Conservation (phyloP, 1,284 basidiomycete species). For the Puccinia polysora region DNA sequence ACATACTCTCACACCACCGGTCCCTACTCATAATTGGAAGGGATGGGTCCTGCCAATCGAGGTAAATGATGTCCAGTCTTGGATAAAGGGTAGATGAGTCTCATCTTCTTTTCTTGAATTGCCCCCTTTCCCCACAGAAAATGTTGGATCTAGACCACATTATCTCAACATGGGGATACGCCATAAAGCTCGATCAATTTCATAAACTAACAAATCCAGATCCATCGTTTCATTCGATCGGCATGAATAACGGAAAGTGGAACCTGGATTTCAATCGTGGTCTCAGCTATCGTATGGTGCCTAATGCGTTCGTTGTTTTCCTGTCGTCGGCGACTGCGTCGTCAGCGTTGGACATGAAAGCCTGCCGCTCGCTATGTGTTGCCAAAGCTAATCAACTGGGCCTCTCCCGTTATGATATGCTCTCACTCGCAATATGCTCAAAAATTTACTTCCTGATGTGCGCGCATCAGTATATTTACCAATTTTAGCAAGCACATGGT, state of each 20-base stretch:
- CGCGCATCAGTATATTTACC: conserved; percentile 25
- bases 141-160: conserved; percentile 33
- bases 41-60: conserved; percentile 41
- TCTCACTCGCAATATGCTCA: neutral
- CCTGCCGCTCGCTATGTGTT: neutral
- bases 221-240: conserved; percentile 20
- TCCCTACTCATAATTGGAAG: conserved; percentile 20
- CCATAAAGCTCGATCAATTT: conserved; percentile 21
- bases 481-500: conserved; percentile 29
- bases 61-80: conserved; percentile 21
- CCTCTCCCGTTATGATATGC: too few relatives aligned
- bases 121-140: conserved; percentile 4
- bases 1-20: neutral
- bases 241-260: conserved; percentile 22
- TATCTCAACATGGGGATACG: conserved; percentile 20
- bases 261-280: conserved; percentile 8
- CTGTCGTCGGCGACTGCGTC: neutral
- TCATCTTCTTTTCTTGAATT: neutral
- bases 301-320: conserved; percentile 33
- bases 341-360: neutral
- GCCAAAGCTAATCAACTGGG: too few relatives aligned
- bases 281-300: conserved; percentile 23
- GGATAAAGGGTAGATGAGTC: neutral
- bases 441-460: neutral
- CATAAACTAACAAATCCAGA: conserved; percentile 30